Percentiles rank a stretch among this genome's conserved stretches.
phyloP scores from a whole-genome alignment of 2,329 filamentous ascomycete species.

The Endoconidiophora polonica region DNA sequence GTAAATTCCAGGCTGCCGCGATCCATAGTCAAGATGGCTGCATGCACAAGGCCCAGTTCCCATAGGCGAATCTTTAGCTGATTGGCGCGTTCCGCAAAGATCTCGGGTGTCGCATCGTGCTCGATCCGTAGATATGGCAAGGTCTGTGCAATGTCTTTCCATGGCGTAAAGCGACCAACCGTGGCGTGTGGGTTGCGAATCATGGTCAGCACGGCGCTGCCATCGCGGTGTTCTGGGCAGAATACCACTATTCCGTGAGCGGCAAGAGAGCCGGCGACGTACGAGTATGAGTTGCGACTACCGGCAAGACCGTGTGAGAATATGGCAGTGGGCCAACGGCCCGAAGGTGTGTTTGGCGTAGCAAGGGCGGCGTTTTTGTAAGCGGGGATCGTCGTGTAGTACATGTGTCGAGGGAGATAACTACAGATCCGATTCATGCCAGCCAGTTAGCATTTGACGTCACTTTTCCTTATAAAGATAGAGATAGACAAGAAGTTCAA shows the following conservation, averaged over 20 bases:
- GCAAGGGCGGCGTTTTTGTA: conserved; percentile 53
- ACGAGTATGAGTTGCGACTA: conserved; percentile 70
- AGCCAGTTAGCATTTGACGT: neutral
- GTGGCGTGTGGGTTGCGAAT: conserved; percentile 44
- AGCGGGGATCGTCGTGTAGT: conserved; percentile 57
- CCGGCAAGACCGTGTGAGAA: conserved; percentile 80
- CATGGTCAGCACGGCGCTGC: conserved; percentile 58
- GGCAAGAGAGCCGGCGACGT: conserved; percentile 60
- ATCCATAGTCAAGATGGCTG: conserved; percentile 52
- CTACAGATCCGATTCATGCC: conserved; percentile 21
- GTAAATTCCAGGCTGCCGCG: conserved; percentile 22
- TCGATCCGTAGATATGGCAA: conserved; percentile 37
- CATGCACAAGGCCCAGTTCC: conserved; percentile 58
- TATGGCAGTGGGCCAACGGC: conserved; percentile 63
- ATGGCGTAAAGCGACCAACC: conserved; percentile 16
- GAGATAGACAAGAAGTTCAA: conserved; percentile 12
- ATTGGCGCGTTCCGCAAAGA: conserved; percentile 49
- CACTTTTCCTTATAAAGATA: neutral
- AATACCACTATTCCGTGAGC: conserved; percentile 68
- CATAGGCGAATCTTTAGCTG: conserved; percentile 62
- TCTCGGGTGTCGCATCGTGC: conserved; percentile 47
- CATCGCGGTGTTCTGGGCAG: conserved; percentile 70
- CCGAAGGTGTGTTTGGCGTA: conserved; percentile 27
- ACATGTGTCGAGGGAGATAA: conserved; percentile 51
- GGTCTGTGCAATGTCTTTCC: conserved; percentile 7